Conservation (phyloP, 73 alveolate species). For the Stentor coeruleus region DNA sequence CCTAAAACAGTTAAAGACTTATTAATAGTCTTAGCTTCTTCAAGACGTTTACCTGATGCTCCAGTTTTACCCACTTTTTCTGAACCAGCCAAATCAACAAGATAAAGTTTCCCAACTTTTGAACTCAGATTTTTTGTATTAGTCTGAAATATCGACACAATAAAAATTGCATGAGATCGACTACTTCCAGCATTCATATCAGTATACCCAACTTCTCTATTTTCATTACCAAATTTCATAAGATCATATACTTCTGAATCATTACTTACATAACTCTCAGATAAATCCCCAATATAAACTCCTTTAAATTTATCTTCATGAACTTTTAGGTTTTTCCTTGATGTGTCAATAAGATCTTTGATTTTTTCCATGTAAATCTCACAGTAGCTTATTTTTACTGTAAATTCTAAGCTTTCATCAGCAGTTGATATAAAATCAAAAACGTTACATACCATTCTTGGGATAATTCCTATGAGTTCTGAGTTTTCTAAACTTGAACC, state of each 20-base stretch:
- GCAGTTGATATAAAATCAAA: neutral
- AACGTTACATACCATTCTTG: neutral
- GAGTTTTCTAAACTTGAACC: slow-evolving; percentile 33
- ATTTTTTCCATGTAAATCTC: slow-evolving; percentile 91
- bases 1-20: slow-evolving; percentile 80
- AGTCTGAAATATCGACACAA: slow-evolving; percentile 82
- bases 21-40: slow-evolving; percentile 88
- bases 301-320: slow-evolving; percentile 94
- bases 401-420: slow-evolving; percentile 29
- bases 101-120: slow-evolving; percentile 86
- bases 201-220: slow-evolving; percentile 95
- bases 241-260: slow-evolving; percentile 89
- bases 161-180: slow-evolving; percentile 90
- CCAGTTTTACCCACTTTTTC: slow-evolving; percentile 81
- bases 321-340: slow-evolving; percentile 76
- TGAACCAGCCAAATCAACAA: slow-evolving; percentile 87
- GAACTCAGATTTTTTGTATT: slow-evolving; percentile 78
- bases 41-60: slow-evolving; percentile 74
- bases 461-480: neutral
- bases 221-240: slow-evolving; percentile 86
- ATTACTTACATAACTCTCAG: slow-evolving; percentile 85
- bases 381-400: slow-evolving; percentile 73
- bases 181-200: slow-evolving; percentile 95
- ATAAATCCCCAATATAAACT: slow-evolving; percentile 86
- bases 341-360: slow-evolving; percentile 77